Conservation (phyloP, 2,329 filamentous ascomycete species). For the Nigrospora osmanthi region DNA sequence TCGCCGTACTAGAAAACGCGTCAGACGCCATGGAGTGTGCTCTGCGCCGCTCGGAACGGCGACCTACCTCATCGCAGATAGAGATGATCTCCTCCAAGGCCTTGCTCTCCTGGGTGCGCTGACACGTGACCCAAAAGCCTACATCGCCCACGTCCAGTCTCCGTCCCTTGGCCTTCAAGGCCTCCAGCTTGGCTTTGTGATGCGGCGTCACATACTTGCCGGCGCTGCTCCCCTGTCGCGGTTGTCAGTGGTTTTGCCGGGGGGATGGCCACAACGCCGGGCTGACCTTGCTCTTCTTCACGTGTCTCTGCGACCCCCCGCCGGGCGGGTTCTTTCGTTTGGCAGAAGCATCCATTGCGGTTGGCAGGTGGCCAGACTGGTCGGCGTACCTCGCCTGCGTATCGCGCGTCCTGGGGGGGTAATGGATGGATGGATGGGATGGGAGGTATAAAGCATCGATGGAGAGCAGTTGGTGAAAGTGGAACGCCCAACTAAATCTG, state of each 20-base stretch:
- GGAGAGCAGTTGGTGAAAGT: too few relatives aligned
- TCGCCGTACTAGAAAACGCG: conserved; percentile 50
- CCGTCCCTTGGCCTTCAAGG: conserved; percentile 29
- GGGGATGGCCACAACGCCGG: neutral
- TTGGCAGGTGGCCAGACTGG: neutral
- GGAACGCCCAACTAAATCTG: too few relatives aligned
- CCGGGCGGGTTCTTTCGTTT: conserved; percentile 26
- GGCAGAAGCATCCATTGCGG: conserved; percentile 19
- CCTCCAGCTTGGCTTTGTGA: conserved; percentile 41
- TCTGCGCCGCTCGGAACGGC: conserved; percentile 1
- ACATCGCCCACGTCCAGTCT: conserved; percentile 58
- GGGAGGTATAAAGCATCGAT: too few relatives aligned
- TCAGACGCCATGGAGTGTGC: conserved; percentile 3
- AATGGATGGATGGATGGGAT: too few relatives aligned
- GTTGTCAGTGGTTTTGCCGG: conserved; percentile 1
- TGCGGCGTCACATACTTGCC: conserved; percentile 57
- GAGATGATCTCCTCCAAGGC: conserved; percentile 59
- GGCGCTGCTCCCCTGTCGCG: conserved; percentile 36
- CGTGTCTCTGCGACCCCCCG: conserved; percentile 11
- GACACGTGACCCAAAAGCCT: conserved; percentile 74
- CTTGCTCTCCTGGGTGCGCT: conserved; percentile 62
- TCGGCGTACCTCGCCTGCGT: too few relatives aligned
- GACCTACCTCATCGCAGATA: conserved; percentile 57
- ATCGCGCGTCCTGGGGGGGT: too few relatives aligned
- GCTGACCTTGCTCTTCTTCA: conserved; percentile 29